Evolutionary conservation across 2,329 filamentous ascomycete species (phyloP).

Genomic region (Cytospora paraplurivora): DNA sequence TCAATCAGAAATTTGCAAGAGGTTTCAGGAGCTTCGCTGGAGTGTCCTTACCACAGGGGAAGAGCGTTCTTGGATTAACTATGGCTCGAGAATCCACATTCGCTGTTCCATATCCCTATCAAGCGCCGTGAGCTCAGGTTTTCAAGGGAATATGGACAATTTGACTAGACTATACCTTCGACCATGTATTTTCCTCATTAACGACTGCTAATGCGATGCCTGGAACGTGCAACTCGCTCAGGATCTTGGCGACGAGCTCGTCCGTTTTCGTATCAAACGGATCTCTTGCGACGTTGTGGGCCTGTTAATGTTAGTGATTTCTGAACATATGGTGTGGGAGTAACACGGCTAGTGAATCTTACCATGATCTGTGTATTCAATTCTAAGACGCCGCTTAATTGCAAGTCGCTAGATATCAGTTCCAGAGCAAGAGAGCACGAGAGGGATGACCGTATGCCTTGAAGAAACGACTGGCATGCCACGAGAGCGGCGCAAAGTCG

Average conservation of each 20-base stretch:
- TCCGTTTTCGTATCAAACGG: background rate
- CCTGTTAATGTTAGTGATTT: background rate
- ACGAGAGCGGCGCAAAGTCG: too few relatives aligned
- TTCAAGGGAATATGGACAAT: background rate
- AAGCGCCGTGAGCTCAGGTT: background rate
- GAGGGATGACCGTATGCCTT: too few relatives aligned
- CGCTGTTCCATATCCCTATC: background rate
- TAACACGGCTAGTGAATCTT: too few relatives aligned
- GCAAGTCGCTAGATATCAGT: too few relatives aligned
- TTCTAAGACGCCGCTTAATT: too few relatives aligned
- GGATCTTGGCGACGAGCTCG: background rate
- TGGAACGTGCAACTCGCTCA: background rate
- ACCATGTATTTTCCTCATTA: background rate
- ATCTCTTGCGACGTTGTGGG: background rate
- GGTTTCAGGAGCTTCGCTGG: background rate
- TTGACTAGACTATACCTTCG: background rate
- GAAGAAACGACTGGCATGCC: too few relatives aligned
- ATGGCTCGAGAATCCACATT: background rate
- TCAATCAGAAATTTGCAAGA: too few relatives aligned
- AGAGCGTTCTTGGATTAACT: background rate
- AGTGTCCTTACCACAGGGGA: background rate
- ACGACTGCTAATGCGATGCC: background rate
- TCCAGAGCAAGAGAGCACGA: too few relatives aligned
- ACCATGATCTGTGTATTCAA: too few relatives aligned
- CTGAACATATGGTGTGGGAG: background rate